Percentiles rank a stretch among this genome's conserved stretches.
These are phyloP conservation scores for Trametes hirsuta DNA, from an alignment of 1,284 basidiomycete species.

Conservation along the genomic window DNA sequence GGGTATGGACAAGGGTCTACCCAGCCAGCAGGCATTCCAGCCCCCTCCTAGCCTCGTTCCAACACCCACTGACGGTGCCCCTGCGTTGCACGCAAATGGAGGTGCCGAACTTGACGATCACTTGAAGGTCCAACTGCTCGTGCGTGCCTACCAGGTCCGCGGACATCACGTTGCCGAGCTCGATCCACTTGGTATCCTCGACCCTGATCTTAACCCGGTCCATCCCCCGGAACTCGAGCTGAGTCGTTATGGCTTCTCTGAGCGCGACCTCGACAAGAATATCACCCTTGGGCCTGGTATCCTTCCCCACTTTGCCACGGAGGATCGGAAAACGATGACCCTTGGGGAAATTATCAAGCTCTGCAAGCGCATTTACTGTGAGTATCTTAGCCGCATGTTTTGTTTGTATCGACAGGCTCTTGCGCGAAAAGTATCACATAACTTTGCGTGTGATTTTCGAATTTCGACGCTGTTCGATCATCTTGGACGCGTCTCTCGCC, in stretches of 20 bases:
- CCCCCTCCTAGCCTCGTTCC: slow-evolving; percentile 79
- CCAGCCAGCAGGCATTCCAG: slow-evolving; percentile 83
- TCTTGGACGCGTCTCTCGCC: no score
- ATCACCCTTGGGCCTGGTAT: slow-evolving; percentile 96
- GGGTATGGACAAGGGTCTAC: slow-evolving; percentile 89
- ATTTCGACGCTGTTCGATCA: no score
- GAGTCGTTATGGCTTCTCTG: slow-evolving; percentile 93
- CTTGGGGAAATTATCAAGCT: slow-evolving; percentile 93
- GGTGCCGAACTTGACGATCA: slow-evolving; percentile 89
- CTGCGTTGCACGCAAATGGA: slow-evolving; percentile 73
- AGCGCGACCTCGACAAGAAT: slow-evolving; percentile 92
- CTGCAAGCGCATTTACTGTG: slow-evolving; percentile 95
- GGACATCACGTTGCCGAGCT: slow-evolving; percentile 96
- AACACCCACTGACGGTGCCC: slow-evolving; percentile 79
- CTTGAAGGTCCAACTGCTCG: slow-evolving; percentile 95
- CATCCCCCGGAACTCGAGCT: slow-evolving; percentile 89
- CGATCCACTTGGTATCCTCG: slow-evolving; percentile 92
- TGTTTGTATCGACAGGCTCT: background rate
- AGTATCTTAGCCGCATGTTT: slow-evolving; percentile 31
- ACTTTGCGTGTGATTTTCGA: no score
- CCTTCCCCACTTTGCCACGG: slow-evolving; percentile 90
- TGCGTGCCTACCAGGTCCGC: slow-evolving; percentile 98
- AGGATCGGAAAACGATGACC: slow-evolving; percentile 85
- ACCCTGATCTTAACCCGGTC: slow-evolving; percentile 81
- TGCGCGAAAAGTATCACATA: no score